phyloP scores from a whole-genome alignment of 2,329 filamentous ascomycete species.

The Epichloe hybrida region DNA sequence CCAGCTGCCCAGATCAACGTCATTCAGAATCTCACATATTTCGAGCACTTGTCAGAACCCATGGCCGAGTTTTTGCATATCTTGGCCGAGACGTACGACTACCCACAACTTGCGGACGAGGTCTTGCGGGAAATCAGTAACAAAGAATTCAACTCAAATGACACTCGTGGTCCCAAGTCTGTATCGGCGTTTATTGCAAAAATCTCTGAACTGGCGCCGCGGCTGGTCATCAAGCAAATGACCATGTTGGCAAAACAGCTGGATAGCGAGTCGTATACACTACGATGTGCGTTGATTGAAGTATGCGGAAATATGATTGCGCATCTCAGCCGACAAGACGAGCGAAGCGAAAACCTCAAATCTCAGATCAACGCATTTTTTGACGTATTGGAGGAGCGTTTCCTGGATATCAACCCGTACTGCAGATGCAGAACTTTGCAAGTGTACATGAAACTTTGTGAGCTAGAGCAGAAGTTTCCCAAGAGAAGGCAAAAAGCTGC shows the following conservation, averaged over 20 bases:
- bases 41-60: conserved; percentile 94
- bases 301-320: conserved; percentile 92
- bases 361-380: conserved; percentile 95
- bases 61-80: conserved; percentile 99
- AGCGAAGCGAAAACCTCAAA: conserved; percentile 84
- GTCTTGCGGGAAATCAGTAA: conserved; percentile 88
- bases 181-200: conserved; percentile 89
- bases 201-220: conserved; percentile 80
- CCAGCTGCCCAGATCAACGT: conserved; percentile 91
- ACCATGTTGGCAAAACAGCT: conserved; percentile 86
- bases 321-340: conserved; percentile 81
- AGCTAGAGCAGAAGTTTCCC: conserved; percentile 90
- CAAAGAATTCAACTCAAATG: conserved; percentile 96
- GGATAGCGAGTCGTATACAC: conserved; percentile 92
- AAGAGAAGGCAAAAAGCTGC: conserved; percentile 80
- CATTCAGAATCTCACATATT: conserved; percentile 94
- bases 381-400: conserved; percentile 89
- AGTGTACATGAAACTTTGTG: conserved; percentile 82
- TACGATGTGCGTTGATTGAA: conserved; percentile 87
- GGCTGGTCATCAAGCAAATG: conserved; percentile 94
- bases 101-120: conserved; percentile 87
- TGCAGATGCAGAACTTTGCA: conserved; percentile 85
- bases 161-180: conserved; percentile 89
- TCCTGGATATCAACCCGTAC: conserved; percentile 93
- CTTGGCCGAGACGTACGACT: conserved; percentile 91